Base-by-base conservation (phyloP, 371 early-diverging fungal genomes). In the Batkoa obscura region DNA sequence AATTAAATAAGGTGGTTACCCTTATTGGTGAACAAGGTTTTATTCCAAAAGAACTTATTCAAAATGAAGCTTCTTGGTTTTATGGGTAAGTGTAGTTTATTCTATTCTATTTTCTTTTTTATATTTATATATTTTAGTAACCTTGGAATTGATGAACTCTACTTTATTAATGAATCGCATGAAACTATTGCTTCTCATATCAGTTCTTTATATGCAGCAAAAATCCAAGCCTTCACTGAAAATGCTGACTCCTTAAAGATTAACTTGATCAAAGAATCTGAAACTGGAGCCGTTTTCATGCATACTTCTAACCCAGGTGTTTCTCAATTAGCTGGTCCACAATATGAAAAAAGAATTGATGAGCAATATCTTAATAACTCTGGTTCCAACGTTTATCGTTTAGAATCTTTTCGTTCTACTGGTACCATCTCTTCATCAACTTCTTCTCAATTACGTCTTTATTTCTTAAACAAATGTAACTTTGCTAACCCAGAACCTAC, bases 71-170 rank as follows among this genome's bases (percentile, higher is more conserved):
- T 42, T 66, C 73, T 3, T 96, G 95, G 94, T 96, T 96, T 75
- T 96, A 95, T 69, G 80, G 79, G 86, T 88, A 76, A 66, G 79
- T 43, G 32, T 12, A 1, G 47, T 2, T 23, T 23, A 23, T 23
- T 23, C 23, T 23, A 35, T 3, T 15, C 13, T 8, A 33, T 34
- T 12, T 23, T 23, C 12, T 15, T 23, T 43, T 34, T 13, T 15
- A 48, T 23, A 36, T 23, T n/a, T 12, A 12, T 51, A 49, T 55
- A 17, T 46, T 34, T 54, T 67, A 87, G 88, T 42, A 88, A 93
- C 65, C 79, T 97, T 35, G 94, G 94, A 53, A 93, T 97, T 62
- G 96, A 97, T 68, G 95, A 96, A 76, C 83, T 88, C 76, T 97
- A 97, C 76, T 97, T 97, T 71, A 80, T 82, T 62, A 73, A 83